phyloP scores from a whole-genome alignment of 208 protist genomes.

The Trypanosomatidae sp. region DNA sequence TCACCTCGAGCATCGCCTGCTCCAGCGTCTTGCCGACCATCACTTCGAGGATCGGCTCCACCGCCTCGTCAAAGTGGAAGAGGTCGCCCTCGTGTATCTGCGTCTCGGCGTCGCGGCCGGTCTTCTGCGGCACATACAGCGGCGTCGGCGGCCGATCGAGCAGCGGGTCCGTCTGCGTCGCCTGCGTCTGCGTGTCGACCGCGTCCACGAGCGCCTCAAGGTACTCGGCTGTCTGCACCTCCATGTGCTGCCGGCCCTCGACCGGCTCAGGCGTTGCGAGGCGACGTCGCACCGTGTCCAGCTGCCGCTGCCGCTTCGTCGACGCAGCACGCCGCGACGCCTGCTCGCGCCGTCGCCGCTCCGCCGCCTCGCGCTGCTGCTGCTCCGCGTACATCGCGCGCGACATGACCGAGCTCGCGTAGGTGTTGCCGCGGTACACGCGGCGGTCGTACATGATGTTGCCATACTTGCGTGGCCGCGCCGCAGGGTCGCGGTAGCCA shows the following conservation, averaged over 20 bases:
- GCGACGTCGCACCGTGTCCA: constrained; percentile 24
- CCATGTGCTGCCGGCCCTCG: constrained; percentile 79
- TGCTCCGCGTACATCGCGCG: constrained; percentile 46
- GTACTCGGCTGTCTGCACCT: constrained; percentile 95
- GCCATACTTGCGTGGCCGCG: constrained; percentile 35
- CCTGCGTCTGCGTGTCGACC: constrained; percentile 62
- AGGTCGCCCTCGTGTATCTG: constrained; percentile 95
- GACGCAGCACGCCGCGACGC: constrained; percentile 35
- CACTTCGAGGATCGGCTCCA: constrained; percentile 94
- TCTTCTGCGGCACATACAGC: constrained; percentile 90
- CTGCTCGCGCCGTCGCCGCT: constrained; percentile 42
- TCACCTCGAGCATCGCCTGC: constrained; percentile 95
- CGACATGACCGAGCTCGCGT: constrained; percentile 82
- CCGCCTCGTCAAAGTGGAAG: constrained; percentile 96
- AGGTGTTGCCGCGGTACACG: constrained; percentile 93
- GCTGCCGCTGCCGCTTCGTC: constrained; percentile 54
- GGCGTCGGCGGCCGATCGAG: constrained; percentile 92
- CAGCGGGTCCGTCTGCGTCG: constrained; percentile 94
- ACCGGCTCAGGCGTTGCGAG: constrained; percentile 82
- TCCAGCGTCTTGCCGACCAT: constrained; percentile 96
- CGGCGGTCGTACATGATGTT: constrained; percentile 95
- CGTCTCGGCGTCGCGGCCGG: constrained; percentile 90
- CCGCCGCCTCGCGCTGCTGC: constrained; percentile 47
- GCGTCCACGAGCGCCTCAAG: constrained; percentile 92
- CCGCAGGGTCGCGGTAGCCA: constrained; percentile 66